phyloP scores from a whole-genome alignment of 164 flowering plant species.

The Piper longum region DNA sequence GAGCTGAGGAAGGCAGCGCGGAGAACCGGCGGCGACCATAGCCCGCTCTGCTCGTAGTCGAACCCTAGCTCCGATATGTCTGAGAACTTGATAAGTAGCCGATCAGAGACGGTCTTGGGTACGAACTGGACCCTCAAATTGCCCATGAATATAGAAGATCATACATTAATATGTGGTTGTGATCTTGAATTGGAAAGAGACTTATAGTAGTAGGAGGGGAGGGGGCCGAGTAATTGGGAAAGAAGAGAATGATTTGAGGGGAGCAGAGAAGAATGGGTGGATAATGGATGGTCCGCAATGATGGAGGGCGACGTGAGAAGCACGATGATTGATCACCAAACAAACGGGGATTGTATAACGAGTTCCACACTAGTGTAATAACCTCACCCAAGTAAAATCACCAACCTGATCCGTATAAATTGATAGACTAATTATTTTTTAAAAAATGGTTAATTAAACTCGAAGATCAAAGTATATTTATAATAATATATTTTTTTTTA shows the following conservation, averaged over 20 bases:
- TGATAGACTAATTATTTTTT: too few species aligned
- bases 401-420: too few species aligned
- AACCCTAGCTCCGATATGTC: conserved; percentile 52
- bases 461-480: too few species aligned
- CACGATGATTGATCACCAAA: conserved; percentile 1
- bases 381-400: too few species aligned
- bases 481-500: too few species aligned
- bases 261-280: not conserved
- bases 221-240: not conserved
- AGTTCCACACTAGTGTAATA: too few species aligned
- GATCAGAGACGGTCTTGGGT: conserved; percentile 36
- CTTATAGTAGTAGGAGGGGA: conserved; percentile 2
- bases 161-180: not conserved
- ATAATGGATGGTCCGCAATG: conserved; percentile 1
- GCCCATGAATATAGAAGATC: not conserved
- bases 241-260: not conserved
- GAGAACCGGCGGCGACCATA: conserved; percentile 75
- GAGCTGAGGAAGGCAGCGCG: conserved; percentile 40
- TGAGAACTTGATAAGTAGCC: conserved; percentile 49
- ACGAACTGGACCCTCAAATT: conserved; percentile 29
- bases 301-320: conserved; percentile 6
- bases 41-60: conserved; percentile 49
- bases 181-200: conserved; percentile 5
- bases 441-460: too few species aligned
- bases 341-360: not conserved